These are phyloP conservation scores for Perkinsus marinus DNA, from an alignment of 169 alveolate species.

Conservation along the genomic window DNA sequence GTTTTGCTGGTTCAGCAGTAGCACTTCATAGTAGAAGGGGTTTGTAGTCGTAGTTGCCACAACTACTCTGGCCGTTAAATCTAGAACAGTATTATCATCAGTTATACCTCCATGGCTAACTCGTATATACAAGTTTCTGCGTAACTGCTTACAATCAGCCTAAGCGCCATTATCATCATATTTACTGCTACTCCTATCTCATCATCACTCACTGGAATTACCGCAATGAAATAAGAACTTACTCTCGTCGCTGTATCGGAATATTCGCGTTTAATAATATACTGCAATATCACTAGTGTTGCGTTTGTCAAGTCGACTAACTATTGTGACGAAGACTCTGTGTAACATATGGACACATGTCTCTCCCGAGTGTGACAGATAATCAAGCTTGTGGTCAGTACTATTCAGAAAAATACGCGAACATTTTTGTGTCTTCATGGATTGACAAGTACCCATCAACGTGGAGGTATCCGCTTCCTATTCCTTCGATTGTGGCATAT, in stretches of 20 bases:
- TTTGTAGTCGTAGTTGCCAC: not conserved
- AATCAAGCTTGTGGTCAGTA: too few species aligned
- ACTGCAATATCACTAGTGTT: not conserved
- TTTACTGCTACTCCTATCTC: not conserved
- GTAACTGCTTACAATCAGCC: not conserved
- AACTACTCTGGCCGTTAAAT: not conserved
- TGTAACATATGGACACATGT: too few species aligned
- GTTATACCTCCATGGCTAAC: not conserved
- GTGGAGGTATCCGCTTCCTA: too few species aligned
- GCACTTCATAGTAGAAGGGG: not conserved
- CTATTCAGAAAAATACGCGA: too few species aligned
- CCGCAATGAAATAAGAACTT: not conserved
- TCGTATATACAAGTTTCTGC: not conserved
- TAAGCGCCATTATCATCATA: not conserved
- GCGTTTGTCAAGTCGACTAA: not conserved
- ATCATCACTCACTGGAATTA: not conserved
- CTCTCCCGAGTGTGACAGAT: too few species aligned
- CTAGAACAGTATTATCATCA: too few species aligned
- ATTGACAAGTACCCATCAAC: too few species aligned
- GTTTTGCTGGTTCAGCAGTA: not conserved
- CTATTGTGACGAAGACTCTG: too few species aligned
- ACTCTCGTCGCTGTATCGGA: not conserved
- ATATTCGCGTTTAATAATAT: not conserved
- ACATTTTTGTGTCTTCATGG: too few species aligned
- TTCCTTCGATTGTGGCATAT: too few species aligned